Conservation (phyloP, 805 yeast species). For the Lachancea dasiensis region DNA sequence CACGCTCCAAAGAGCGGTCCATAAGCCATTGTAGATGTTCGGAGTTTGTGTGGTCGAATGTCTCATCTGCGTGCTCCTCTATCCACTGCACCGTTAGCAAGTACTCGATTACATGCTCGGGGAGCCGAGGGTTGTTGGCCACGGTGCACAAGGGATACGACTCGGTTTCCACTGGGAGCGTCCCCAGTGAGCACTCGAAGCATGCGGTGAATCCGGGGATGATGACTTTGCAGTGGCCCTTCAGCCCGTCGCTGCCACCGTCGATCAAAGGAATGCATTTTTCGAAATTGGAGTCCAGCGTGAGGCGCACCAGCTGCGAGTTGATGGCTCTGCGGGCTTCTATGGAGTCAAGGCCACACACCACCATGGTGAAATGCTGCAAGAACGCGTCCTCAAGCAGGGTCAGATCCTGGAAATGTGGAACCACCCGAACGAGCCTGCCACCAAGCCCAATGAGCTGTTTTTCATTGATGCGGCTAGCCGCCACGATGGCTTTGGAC, state of each 20-base stretch:
- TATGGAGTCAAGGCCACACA: conserved; percentile 85
- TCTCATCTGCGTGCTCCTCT: conserved; percentile 37
- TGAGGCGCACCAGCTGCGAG: conserved; percentile 55
- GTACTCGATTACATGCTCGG: conserved; percentile 94
- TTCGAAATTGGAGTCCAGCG: conserved; percentile 44
- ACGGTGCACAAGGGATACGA: conserved; percentile 90
- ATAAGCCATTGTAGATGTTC: conserved; percentile 62
- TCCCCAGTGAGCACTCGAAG: conserved; percentile 83
- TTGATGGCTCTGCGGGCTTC: conserved; percentile 92
- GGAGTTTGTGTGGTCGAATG: conserved; percentile 63
- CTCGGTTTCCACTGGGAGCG: conserved; percentile 52
- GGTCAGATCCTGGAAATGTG: conserved; percentile 62
- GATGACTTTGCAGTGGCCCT: conserved; percentile 85
- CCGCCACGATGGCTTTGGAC: conserved; percentile 77
- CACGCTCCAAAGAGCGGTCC: conserved; percentile 50
- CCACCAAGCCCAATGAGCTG: conserved; percentile 21
- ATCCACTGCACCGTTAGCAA: conserved; percentile 77
- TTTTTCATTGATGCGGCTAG: conserved; percentile 44
- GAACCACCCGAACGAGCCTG: conserved; percentile 41
- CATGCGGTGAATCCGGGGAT: conserved; percentile 83
- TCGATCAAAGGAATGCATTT: conserved; percentile 67
- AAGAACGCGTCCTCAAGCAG: conserved; percentile 59
- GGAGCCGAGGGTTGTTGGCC: conserved; percentile 88
- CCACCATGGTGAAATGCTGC: conserved; percentile 58
- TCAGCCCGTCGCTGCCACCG: conserved; percentile 93